A percentile compares a stretch with the other conserved stretches of the same genome.
Evolutionary conservation across 345 rosid species (phyloP).

Genomic region (Barbarea vulgaris): DNA sequence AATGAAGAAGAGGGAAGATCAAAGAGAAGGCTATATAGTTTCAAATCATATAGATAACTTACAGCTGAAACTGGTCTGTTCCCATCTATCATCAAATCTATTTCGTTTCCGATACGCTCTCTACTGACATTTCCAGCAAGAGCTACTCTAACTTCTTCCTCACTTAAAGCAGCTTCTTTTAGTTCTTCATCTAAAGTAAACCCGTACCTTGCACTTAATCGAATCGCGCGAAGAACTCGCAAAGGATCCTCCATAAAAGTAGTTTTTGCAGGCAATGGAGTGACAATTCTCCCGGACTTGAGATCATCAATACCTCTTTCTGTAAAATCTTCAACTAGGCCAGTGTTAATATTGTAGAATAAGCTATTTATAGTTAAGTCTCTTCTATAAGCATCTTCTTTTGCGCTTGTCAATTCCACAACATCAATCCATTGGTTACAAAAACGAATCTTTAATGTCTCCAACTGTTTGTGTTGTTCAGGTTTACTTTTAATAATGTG

Average conservation of each 20-base stretch:
- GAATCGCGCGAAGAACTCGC: constrained; percentile 86
- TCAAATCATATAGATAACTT: constrained; percentile 50
- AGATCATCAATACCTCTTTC: constrained; percentile 79
- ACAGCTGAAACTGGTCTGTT: constrained; percentile 67
- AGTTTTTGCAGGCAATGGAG: constrained; percentile 64
- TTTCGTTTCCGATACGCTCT: constrained; percentile 79
- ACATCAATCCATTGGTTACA: constrained; percentile 81
- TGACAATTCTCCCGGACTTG: constrained; percentile 65
- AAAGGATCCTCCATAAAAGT: constrained; percentile 71
- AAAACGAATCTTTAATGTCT: constrained; percentile 77
- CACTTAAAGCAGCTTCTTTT: constrained; percentile 50
- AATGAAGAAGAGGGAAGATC: neutral
- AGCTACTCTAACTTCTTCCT: constrained; percentile 61
- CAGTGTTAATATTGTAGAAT: constrained; percentile 73
- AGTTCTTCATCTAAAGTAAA: neutral
- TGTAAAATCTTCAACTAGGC: constrained; percentile 67
- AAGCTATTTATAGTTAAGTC: constrained; percentile 83
- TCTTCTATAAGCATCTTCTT: constrained; percentile 79
- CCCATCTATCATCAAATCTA: constrained; percentile 73
- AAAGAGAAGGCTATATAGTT: constrained; percentile 64
- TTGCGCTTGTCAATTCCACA: constrained; percentile 73
- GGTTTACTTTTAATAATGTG: constrained; percentile 52
- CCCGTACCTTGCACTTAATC: neutral
- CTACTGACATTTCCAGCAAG: constrained; percentile 72
- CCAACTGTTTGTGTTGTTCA: constrained; percentile 51